Conservation (phyloP, 2,329 filamentous ascomycete species). For the Peltaster fructicola region DNA sequence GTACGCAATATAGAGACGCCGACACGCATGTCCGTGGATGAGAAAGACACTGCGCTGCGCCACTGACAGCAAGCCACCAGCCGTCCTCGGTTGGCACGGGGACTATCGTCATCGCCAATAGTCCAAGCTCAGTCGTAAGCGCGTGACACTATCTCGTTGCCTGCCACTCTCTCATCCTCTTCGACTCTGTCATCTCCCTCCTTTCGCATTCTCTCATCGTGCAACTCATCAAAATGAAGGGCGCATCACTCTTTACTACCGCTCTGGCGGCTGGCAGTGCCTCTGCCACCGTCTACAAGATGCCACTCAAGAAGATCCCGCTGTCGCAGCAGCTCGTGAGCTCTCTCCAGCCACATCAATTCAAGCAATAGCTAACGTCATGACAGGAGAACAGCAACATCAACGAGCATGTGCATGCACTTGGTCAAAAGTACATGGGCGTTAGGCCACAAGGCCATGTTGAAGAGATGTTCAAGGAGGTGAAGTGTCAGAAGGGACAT, state of each 20-base stretch:
- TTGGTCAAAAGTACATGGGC: constrained; percentile 95
- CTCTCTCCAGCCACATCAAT: constrained; percentile 12
- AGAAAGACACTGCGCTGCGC: too few relatives aligned
- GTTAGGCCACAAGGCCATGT: constrained; percentile 49
- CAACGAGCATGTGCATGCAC: constrained; percentile 59
- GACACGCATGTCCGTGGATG: too few relatives aligned
- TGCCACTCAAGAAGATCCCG: constrained; percentile 82
- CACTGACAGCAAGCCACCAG: too few relatives aligned
- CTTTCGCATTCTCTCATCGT: constrained; percentile 5
- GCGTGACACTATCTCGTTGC: too few relatives aligned
- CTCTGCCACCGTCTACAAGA: constrained; percentile 77
- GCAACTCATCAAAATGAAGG: constrained; percentile 50
- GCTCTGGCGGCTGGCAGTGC: constrained; percentile 55
- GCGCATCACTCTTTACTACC: constrained; percentile 58
- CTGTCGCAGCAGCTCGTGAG: constrained; percentile 81
- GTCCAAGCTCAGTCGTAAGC: neutral
- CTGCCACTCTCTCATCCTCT: neutral
- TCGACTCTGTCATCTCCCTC: neutral
- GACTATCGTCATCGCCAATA: neutral
- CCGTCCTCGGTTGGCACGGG: too few relatives aligned
- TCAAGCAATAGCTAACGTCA: constrained; percentile 3
- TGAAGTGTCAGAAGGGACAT: constrained; percentile 51
- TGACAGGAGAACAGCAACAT: constrained; percentile 57
- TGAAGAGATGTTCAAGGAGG: constrained; percentile 64
- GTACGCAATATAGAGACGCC: too few relatives aligned